phyloP scores from a whole-genome alignment of 2,329 filamentous ascomycete species.

The Fusarium tanahbumbuense region DNA sequence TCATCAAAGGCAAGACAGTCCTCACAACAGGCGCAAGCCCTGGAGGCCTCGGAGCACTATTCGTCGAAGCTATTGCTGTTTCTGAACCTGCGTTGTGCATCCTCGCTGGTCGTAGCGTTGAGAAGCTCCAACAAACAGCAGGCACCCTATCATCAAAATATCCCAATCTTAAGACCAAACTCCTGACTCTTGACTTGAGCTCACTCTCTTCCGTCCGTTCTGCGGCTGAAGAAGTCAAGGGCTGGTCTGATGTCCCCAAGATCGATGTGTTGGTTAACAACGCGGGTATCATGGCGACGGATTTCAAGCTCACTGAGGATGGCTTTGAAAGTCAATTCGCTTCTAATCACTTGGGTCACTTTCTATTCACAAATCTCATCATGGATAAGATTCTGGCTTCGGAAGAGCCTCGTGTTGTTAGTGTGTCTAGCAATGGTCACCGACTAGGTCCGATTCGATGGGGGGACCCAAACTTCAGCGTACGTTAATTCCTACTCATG shows the following conservation, averaged over 20 bases:
- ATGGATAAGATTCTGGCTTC: neutral
- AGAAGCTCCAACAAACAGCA: conserved; percentile 20
- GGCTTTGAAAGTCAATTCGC: conserved; percentile 15
- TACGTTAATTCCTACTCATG: fast-evolving
- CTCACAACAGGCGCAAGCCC: conserved; percentile 19
- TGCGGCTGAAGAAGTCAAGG: neutral
- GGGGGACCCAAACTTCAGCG: conserved; percentile 11
- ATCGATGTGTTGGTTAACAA: conserved; percentile 19
- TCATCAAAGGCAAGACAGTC: conserved; percentile 14
- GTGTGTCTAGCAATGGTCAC: conserved; percentile 13
- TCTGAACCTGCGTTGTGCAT: neutral
- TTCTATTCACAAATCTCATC: conserved; percentile 17
- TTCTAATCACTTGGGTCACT: conserved; percentile 21
- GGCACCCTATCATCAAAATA: neutral
- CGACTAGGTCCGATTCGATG: conserved; percentile 12
- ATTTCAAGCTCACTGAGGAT: conserved; percentile 12
- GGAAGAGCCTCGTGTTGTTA: conserved; percentile 13
- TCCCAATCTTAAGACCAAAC: neutral
- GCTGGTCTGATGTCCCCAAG: conserved; percentile 1
- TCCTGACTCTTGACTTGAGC: conserved; percentile 3
- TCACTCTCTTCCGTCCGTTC: conserved; percentile 7
- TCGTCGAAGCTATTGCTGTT: conserved; percentile 1
- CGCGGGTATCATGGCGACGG: conserved; percentile 14
- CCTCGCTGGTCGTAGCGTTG: conserved; percentile 7
- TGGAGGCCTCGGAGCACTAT: conserved; percentile 7